Evolutionary conservation across 2,329 filamentous ascomycete species (phyloP), one percentile per base, ranked within the genome.

Genomic region (Pseudogymnoascus sp.): DNA sequence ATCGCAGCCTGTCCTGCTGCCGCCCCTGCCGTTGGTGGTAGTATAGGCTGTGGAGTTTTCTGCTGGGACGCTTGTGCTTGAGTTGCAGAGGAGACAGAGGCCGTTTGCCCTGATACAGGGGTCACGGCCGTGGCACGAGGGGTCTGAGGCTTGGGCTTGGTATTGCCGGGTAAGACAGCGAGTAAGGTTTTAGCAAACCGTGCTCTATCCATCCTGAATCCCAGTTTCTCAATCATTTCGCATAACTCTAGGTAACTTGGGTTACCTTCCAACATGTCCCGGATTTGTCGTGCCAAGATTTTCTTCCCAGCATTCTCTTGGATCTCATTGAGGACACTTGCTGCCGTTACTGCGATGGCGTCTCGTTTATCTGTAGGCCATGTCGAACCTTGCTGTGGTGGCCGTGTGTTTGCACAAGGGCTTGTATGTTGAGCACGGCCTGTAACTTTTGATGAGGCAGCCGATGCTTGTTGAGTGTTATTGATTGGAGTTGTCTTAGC

Each of bases 171-270:
- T 56, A 61, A 26, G 24, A 61, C 16, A 61, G 44, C 35, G 14
- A 63, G 38, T 33, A 64, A 59, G 6, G 63, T 47, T 53, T 42
- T 64, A 21, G 61, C 63, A 61, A 64, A 61, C 26, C 37, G 62
- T 26, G 50, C 24, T 24, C 61, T 33, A 47, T 64, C 63, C 47
- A 64, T 37, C 19, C 24, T 63, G 14, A 64, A 63, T 7, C 63
- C 63, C 4, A 63, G 24, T 16, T 44, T 26, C 37, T 64, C 63
- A 37, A 64, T 63, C 63, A 63, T 64, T 44, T 63, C 63, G 47
- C 63, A 64, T 14, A 64, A 31, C 47, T 63, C 61, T 37, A 60
- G 7, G 29, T 64, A 64, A 35, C 61, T 64, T 26, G 63, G 63
- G 33, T 53, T 47, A 6, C 38, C 21, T 33, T 64, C 63, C 14